These are phyloP conservation scores for Malassezia nana DNA, from an alignment of 1,284 basidiomycete genomes.

Conservation along the genomic window DNA sequence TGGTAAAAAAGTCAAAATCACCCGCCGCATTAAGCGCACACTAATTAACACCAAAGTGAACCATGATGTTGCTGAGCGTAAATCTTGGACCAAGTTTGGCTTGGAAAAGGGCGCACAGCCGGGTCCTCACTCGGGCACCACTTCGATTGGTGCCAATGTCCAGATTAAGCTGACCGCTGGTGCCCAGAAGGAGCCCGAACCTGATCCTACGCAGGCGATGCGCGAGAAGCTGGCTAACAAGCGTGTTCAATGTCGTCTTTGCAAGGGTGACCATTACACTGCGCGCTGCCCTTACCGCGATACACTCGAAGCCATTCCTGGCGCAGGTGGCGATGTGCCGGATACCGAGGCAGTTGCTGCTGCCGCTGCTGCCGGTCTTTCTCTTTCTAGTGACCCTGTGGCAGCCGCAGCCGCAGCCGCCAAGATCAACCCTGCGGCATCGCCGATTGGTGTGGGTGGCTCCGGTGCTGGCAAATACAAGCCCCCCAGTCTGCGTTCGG, in stretches of 20 bases:
- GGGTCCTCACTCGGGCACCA: slow-evolving; percentile 75
- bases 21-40: slow-evolving; percentile 72
- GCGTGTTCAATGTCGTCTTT: slow-evolving; percentile 83
- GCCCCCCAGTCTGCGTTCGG: slow-evolving; percentile 74
- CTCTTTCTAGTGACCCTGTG: background rate
- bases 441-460: slow-evolving; percentile 21
- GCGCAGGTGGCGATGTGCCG: slow-evolving; percentile 49
- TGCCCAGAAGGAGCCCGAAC: slow-evolving; percentile 54
- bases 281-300: slow-evolving; percentile 98
- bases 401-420: slow-evolving; percentile 44
- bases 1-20: slow-evolving; percentile 88
- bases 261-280: slow-evolving; percentile 95
- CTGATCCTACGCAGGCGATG: slow-evolving; percentile 61
- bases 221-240: slow-evolving; percentile 64
- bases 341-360: slow-evolving; percentile 17
- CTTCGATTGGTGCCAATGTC: slow-evolving; percentile 87
- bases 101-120: slow-evolving; percentile 75
- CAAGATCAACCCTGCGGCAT: slow-evolving; percentile 50
- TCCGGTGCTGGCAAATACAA: slow-evolving; percentile 67
- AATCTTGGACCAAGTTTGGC: slow-evolving; percentile 89
- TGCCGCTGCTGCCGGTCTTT: slow-evolving; percentile 8
- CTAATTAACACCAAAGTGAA: slow-evolving; percentile 87
- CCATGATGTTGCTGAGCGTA: slow-evolving; percentile 81
- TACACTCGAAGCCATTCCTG: slow-evolving; percentile 61
- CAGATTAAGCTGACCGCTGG: slow-evolving; percentile 73